Base-by-base conservation (phyloP, 306 rosid genomes). In the Carpinus fangiana region DNA sequence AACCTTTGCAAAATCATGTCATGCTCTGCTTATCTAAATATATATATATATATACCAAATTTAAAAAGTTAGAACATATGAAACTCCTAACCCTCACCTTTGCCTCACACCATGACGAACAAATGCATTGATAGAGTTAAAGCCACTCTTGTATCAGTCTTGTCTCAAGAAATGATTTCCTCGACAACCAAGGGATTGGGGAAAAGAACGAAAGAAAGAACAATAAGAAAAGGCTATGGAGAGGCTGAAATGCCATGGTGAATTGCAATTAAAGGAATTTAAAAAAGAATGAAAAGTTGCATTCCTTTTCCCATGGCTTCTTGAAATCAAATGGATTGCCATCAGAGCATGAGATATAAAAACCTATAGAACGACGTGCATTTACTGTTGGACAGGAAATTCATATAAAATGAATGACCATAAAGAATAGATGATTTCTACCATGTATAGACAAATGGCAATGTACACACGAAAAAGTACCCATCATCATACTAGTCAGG, bases 161-260 rank as follows among this genome's bases (percentile, higher is more conserved):
- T 23, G 73, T 79, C 70, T 69, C 61, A 60, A 56, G 36, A 41
- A 79, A 79, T 52, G 43, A 28, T 36, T 60, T 51, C 66, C 41
- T 68, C 62, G 48, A 14, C 41, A 76, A 76, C 18, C 18, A 76
- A 76, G 56, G 45, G 26, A 65, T 16, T 17, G 73, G 14, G 8
- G 65, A 69, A 61, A 76, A 48, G 12, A 14, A 7, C 18, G n/a
- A 20, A 17, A 11, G 36, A 7, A 59, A 8, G 13, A 34, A 5
- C 5, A 41, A 41, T 41, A 41, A 6, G 7, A 65, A 65, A 65
- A 65, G 47, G 70, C 23, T 3, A 3, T 13, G 36, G 45, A 34
- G 10, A 16, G 45, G 23, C 46, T 16, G 47, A 65, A 65, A 65
- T n/a, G 8, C 47, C 70, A 65, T 16, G 20, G 12, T 16, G 20